Conservation (phyloP, 148 eudicot genomes). For the Drosera capensis region DNA sequence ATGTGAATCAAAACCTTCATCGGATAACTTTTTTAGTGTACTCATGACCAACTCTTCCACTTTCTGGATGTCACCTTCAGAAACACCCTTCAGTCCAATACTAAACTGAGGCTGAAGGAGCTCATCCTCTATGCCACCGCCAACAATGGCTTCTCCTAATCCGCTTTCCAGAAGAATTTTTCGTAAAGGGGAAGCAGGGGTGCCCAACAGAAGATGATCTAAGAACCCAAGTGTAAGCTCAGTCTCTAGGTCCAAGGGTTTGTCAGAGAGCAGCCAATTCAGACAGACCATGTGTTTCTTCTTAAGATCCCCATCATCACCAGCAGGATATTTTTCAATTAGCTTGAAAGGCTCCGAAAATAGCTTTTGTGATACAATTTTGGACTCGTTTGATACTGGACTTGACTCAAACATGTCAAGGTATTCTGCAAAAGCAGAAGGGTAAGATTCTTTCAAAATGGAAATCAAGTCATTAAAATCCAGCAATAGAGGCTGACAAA, state of each 20-base stretch:
- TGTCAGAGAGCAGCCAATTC: constrained; percentile 88
- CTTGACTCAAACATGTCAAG: constrained; percentile 83
- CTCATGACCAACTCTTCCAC: constrained; percentile 69
- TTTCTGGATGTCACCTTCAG: constrained; percentile 63
- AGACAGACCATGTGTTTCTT: constrained; percentile 96
- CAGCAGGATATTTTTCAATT: constrained; percentile 87
- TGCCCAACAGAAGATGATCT: constrained; percentile 85
- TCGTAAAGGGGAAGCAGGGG: constrained; percentile 97
- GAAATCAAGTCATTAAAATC: no score
- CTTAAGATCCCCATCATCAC: constrained; percentile 74
- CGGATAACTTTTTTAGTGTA: constrained; percentile 47
- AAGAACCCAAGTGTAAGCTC: constrained; percentile 76
- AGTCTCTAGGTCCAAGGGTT: constrained; percentile 82
- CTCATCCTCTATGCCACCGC: constrained; percentile 86
- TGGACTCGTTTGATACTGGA: constrained; percentile 62
- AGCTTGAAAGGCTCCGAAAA: constrained; percentile 65
- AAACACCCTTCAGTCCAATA: constrained; percentile 87
- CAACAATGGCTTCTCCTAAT: constrained; percentile 92
- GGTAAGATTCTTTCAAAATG: background rate
- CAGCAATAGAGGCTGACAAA: no score
- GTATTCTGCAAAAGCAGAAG: constrained; percentile 44
- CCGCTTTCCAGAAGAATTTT: constrained; percentile 87
- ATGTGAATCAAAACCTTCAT: constrained; percentile 75
- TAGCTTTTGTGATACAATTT: constrained; percentile 51
- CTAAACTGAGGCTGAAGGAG: constrained; percentile 92